Evolutionary conservation across 257 asterid genomes (phyloP), one percentile per base, ranked within the genome.

Genomic region (Euphrasia confusa): DNA sequence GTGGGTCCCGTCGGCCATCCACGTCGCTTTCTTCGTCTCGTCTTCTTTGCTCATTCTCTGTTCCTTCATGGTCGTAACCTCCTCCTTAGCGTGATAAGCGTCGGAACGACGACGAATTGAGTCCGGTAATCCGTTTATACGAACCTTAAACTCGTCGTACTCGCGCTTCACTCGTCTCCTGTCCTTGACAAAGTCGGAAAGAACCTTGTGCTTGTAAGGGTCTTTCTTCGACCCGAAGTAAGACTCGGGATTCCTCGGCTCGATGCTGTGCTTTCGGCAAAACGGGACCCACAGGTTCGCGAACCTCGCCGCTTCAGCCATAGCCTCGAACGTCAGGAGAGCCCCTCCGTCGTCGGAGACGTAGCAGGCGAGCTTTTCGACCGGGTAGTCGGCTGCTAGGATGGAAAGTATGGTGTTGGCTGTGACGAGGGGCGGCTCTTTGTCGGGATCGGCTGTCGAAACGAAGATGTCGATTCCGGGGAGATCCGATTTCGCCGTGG

Each of bases 1-100:
- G 60, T 85, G 94, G 54, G 94, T 83, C 58, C 90, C 94, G 72
- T 85, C 94, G 7, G 94, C 88, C 94, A 85, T 85, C 94, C 94
- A 85, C 1, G 94, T 85, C 35, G 88, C 90, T 72, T 77, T 85
- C 61, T 68, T 75, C 64, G 83, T 71, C 84, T 85, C 83, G 52
- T 85, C 89, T n/a, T 79, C 85, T 66, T 73, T 79, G 69, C 66
- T 75, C 78, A 77, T 80, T 54, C 87, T 82, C 65, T 82, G 89
- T 66, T 80, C 84, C 75, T 80, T 82, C 82, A 82, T 49, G 58
- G 83, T 79, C 66, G 71, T 82, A 70, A 82, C 73, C 67, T 82
- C 94, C 71, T 82, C 94, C 65, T 89, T 74, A 58, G 94, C 85
- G 78, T 85, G 87, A 40, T 67, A 85, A 0, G 94, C 94, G 62